Conservation (phyloP, 306 rosid species). For the Fragaria ananassa region DNA sequence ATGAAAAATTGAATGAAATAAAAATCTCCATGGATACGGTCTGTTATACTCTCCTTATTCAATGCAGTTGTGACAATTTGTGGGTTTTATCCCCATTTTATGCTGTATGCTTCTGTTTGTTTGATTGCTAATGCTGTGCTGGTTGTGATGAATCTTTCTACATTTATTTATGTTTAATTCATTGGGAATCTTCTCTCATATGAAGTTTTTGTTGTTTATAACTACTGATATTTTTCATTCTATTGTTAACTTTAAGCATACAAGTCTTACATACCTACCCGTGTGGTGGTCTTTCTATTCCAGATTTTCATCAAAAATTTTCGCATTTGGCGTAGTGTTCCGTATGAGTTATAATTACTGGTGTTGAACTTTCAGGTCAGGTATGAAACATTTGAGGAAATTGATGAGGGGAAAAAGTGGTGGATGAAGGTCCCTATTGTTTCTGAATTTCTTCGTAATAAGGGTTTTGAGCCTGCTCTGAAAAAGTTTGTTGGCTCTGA, state of each 20-base stretch:
- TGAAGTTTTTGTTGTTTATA: background rate
- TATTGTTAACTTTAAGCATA: background rate
- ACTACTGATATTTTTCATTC: background rate
- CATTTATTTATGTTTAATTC: background rate
- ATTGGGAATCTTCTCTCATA: background rate
- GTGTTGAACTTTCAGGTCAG: slow-evolving; percentile 59
- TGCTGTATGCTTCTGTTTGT: background rate
- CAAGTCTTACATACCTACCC: background rate
- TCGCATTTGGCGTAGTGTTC: background rate
- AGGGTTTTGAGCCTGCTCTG: slow-evolving; percentile 72
- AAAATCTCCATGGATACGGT: background rate
- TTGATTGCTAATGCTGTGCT: background rate
- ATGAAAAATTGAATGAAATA: background rate
- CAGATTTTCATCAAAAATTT: background rate
- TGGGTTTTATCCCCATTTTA: background rate
- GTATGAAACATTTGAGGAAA: slow-evolving; percentile 79
- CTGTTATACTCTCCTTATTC: background rate
- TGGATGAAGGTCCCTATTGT: slow-evolving; percentile 78
- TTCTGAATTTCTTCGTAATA: slow-evolving; percentile 61
- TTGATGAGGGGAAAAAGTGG: slow-evolving; percentile 72
- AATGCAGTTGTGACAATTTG: background rate
- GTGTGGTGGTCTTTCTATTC: background rate
- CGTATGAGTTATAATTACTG: background rate
- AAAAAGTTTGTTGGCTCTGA: slow-evolving; percentile 66
- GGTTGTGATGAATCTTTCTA: background rate